A percentile compares a stretch with the other conserved stretches of the same genome.
These are phyloP conservation scores for Candida labiduridarum DNA, from an alignment of 1,139 yeast genomes.

Conservation along the genomic window DNA sequence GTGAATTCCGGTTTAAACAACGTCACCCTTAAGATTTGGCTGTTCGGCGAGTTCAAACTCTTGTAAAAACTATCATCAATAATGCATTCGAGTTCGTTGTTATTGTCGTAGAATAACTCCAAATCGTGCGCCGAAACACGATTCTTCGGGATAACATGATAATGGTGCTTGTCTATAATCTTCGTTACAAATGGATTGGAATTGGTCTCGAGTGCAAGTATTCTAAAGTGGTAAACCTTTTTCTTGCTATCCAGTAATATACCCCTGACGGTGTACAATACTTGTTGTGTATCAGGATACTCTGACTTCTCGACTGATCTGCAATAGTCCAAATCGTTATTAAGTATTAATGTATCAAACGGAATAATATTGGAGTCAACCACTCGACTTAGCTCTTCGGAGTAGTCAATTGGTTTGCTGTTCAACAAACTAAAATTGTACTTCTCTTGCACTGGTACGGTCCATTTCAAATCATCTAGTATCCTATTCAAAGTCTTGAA, in stretches of 20 bases:
- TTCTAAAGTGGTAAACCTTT: slow-evolving; percentile 34
- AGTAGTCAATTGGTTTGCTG: slow-evolving; percentile 37
- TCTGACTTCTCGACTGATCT: slow-evolving; percentile 29
- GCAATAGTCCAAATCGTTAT: slow-evolving; percentile 34
- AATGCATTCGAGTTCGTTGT: slow-evolving; percentile 16
- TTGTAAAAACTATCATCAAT: slow-evolving; percentile 42
- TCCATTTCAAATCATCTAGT: slow-evolving; percentile 61
- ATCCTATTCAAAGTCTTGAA: slow-evolving; percentile 70
- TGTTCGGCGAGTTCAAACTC: slow-evolving; percentile 26
- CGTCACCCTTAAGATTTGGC: slow-evolving; percentile 37
- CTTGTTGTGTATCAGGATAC: slow-evolving; percentile 23
- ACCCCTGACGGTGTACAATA: slow-evolving; percentile 36
- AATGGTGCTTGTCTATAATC: slow-evolving; percentile 35
- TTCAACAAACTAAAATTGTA: slow-evolving; percentile 28
- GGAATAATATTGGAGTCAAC: slow-evolving; percentile 13
- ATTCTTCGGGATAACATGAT: slow-evolving; percentile 32
- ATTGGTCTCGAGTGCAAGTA: slow-evolving; percentile 30
- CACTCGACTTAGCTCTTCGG: slow-evolving; percentile 28
- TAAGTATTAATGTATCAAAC: slow-evolving; percentile 31
- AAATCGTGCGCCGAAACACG: slow-evolving; percentile 32
- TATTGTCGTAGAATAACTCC: slow-evolving; percentile 15
- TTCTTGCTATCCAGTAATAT: slow-evolving; percentile 22
- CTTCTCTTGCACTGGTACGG: slow-evolving; percentile 28
- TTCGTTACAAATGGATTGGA: slow-evolving; percentile 25
- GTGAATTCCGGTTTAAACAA: slow-evolving; percentile 36